These are phyloP conservation scores for Rhodamnia argentea DNA, from an alignment of 345 rosid species.

Conservation along the genomic window DNA sequence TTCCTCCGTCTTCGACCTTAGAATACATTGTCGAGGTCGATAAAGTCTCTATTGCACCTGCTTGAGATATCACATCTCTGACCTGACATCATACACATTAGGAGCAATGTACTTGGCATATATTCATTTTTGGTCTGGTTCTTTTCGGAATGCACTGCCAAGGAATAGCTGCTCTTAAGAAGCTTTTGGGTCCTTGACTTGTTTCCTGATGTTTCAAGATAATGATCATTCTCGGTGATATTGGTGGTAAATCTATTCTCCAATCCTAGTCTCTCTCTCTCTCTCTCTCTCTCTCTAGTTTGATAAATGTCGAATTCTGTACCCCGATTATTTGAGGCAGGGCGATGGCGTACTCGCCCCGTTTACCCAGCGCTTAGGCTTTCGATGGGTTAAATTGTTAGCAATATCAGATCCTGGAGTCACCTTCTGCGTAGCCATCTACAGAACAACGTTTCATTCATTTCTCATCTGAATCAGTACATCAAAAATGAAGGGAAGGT, in stretches of 20 bases:
- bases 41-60: slow-evolving; percentile 84
- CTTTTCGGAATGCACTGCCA: not conserved
- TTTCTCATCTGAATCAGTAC: not conserved
- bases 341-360: not conserved
- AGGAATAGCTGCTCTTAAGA: not conserved
- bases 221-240: not conserved
- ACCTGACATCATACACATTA: not conserved
- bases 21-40: slow-evolving; percentile 73
- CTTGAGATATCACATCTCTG: slow-evolving; percentile 22
- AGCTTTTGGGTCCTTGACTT: not conserved
- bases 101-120: not conserved
- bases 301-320: not conserved
- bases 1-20: slow-evolving; percentile 57
- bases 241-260: not conserved
- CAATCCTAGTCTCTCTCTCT: not conserved
- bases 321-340: not conserved
- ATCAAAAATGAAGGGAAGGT: not conserved
- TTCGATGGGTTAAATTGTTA: not conserved
- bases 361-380: not conserved
- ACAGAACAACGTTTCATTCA: not conserved
- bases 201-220: not conserved
- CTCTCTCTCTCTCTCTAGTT: not conserved
- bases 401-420: not conserved
- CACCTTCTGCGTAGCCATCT: not conserved
- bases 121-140: not conserved